These are phyloP conservation scores for Macrocystidia cucumis DNA, from an alignment of 1,284 basidiomycete genomes.

Conservation along the genomic window DNA sequence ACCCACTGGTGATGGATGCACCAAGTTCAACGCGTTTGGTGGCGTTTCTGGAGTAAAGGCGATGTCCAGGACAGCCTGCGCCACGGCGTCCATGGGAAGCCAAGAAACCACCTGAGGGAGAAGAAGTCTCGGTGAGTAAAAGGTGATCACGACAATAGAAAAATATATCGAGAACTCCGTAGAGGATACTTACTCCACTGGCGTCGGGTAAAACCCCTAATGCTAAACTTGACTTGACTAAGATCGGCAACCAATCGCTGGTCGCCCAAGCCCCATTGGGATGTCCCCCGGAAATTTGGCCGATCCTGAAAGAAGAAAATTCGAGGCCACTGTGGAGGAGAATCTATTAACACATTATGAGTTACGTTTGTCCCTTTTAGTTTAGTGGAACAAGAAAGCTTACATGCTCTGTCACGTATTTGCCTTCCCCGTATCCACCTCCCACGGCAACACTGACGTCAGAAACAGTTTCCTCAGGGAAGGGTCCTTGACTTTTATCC, in stretches of 20 bases:
- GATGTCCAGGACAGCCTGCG: constrained; percentile 22
- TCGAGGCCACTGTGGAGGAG: constrained; percentile 20
- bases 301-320: constrained; percentile 16
- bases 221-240: constrained; percentile 17
- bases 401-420: constrained; percentile 27
- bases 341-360: constrained; percentile 10
- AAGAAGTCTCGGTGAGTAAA: neutral
- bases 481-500: constrained; percentile 15
- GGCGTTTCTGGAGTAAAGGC: constrained; percentile 11
- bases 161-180: neutral
- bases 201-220: constrained; percentile 12
- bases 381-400: neutral
- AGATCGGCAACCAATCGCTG: constrained; percentile 18
- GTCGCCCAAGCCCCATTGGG: constrained; percentile 17
- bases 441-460: neutral
- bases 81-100: constrained; percentile 22
- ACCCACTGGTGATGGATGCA: constrained; percentile 24
- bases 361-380: neutral
- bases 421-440: constrained; percentile 19
- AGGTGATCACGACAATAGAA: neutral
- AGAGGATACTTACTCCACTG: constrained; percentile 8
- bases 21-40: constrained; percentile 22
- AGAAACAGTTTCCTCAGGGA: constrained; percentile 17
- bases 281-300: constrained; percentile 16
- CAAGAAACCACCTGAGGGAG: constrained; percentile 20